Base-by-base conservation (phyloP, 768 basidiomycete genomes). In the Suillus discolor region DNA sequence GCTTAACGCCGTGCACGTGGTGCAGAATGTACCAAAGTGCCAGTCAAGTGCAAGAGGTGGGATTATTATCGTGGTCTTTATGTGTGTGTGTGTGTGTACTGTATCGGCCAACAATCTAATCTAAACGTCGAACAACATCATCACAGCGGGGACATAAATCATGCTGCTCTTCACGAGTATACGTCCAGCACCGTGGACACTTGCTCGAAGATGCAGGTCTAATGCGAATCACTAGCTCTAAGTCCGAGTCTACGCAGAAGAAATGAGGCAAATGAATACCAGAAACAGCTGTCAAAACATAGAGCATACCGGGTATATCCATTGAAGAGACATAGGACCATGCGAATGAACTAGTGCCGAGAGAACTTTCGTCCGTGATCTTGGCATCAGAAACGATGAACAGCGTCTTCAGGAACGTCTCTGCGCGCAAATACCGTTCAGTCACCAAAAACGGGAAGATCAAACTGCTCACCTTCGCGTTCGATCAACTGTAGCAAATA, bases 181-280 rank as follows among this genome's bases (percentile, higher is more conserved):
- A 90, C 7, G 87, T 90, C 95, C 96, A 97, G 75, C 97, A 99
- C 18, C 96, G 85, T 28, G 95, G 93, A 74, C 97, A 99, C 75
- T 97, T 96, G 25, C 80, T 72, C 61, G 77, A 66, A 5, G 75
- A 78, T 13, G 93, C 86, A 18, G 92, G 90, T 20, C 82, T 81
- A n/a, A 92, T 79, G 16, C 84, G 82, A 62, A 94, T 77, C 0
- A 75, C 78, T 3, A 89, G 65, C 15, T 66, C 67, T 25, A 61
- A 63, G 38, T 63, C 65, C 47, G 66, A 70, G 15, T 67, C 45
- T 39, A 18, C 13, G 31, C 25, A 57, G 12, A 25, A 49, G 25
- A 18, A n/a, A 53, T 51, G 57, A 53, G 47, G 28, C 9, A 53
- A 20, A 53, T 5, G 8, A 53, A 53, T 28, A 23, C 63, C 44